Evolutionary conservation across 1,139 yeast species (phyloP).

Genomic region (Geotrichum carabidarum): DNA sequence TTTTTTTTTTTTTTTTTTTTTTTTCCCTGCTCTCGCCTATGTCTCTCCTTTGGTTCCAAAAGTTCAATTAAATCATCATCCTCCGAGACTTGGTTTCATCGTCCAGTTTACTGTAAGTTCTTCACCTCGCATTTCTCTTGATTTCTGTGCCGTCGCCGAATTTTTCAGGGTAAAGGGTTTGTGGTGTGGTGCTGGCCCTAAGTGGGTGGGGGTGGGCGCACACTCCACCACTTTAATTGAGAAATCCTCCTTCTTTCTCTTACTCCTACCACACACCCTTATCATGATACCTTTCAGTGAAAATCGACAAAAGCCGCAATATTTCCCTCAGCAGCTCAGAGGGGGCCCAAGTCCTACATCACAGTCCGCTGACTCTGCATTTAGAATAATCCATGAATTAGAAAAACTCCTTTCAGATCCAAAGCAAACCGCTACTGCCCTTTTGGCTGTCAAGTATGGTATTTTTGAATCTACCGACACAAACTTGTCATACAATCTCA

Average conservation of each 20-base stretch:
- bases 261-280: not conserved
- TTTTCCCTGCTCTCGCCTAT: not conserved
- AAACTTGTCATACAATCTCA: slow-evolving; percentile 28
- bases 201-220: not conserved
- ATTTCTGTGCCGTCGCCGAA: not conserved
- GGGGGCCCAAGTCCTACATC: not conserved
- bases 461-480: slow-evolving; percentile 30
- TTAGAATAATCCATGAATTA: slow-evolving; percentile 13
- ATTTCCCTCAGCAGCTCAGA: slow-evolving; percentile 1
- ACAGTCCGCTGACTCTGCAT: slow-evolving; percentile 10
- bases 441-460: slow-evolving; percentile 32
- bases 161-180: not conserved
- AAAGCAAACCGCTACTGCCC: slow-evolving; percentile 31
- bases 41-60: not conserved
- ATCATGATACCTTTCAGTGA: slow-evolving; percentile 10
- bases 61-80: not conserved
- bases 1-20: not conserved
- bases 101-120: not conserved
- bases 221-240: not conserved
- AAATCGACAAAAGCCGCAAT: slow-evolving; percentile 1
- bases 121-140: not conserved
- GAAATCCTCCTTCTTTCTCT: not conserved
- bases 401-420: slow-evolving; percentile 31
- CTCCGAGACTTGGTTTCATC: not conserved
- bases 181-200: not conserved